Conservation (phyloP, 768 basidiomycete genomes). For the Paxillus rubicundulus region DNA sequence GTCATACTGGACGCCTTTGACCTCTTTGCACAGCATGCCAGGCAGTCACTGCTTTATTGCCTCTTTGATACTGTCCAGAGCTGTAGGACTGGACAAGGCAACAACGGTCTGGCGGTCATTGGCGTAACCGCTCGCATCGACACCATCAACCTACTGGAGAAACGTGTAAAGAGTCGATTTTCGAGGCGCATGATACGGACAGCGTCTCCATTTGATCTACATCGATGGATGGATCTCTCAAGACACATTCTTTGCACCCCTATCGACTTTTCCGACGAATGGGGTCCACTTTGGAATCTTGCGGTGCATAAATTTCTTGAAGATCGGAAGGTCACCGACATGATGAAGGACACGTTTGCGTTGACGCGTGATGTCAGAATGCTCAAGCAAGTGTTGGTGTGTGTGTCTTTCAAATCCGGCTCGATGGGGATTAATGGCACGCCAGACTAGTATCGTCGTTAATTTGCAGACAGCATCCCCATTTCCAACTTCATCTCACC, state of each 20-base stretch:
- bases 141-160: conserved; percentile 86
- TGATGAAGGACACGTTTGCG: conserved; percentile 58
- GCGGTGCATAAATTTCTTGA: conserved; percentile 56
- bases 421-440: conserved; percentile 6
- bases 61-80: conserved; percentile 93
- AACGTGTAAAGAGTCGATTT: conserved; percentile 96
- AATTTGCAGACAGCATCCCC: conserved; percentile 51
- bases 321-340: conserved; percentile 43
- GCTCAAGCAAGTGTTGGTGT: conserved; percentile 60
- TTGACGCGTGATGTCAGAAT: conserved; percentile 59
- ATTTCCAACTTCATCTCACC: conserved; percentile 44
- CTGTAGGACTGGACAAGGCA: conserved; percentile 57
- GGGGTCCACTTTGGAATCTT: conserved; percentile 58
- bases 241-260: conserved; percentile 41
- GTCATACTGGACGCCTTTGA: conserved; percentile 92
- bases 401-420: conserved; percentile 21
- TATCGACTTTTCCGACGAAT: conserved; percentile 40
- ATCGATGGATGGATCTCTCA: conserved; percentile 51
- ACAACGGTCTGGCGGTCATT: conserved; percentile 76
- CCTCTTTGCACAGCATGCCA: conserved; percentile 85
- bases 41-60: conserved; percentile 93
- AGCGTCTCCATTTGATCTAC: conserved; percentile 51
- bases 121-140: conserved; percentile 87
- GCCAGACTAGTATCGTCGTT: conserved; percentile 44
- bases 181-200: conserved; percentile 87